Conservation (phyloP, 257 asterid species). For the Salvia hispanica region DNA sequence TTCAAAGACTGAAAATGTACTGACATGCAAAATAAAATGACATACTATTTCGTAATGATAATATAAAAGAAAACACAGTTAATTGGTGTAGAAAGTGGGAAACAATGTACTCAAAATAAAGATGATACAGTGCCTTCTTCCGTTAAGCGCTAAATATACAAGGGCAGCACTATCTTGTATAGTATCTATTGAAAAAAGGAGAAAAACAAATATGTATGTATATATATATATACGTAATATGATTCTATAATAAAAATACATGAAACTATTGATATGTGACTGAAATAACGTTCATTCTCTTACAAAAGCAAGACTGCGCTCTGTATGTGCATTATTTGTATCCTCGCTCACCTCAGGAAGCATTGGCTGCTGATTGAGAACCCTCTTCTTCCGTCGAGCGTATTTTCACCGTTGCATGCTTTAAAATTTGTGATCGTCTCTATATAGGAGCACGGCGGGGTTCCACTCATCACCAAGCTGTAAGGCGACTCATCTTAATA, state of each 20-base stretch:
- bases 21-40: no score
- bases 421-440: not conserved
- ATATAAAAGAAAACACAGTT: no score
- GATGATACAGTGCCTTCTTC: not conserved
- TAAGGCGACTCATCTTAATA: not conserved
- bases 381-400: not conserved
- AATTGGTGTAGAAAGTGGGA: no score
- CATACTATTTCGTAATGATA: no score
- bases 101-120: no score
- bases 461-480: not conserved
- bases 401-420: not conserved
- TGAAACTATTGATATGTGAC: not conserved
- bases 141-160: not conserved
- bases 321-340: not conserved
- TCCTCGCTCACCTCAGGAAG: conserved; percentile 14
- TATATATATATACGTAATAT: not conserved
- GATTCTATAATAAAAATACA: not conserved
- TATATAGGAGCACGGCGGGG: not conserved
- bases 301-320: not conserved
- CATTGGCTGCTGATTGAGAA: not conserved
- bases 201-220: not conserved
- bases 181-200: not conserved
- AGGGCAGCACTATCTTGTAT: not conserved
- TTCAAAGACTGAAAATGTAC: no score
- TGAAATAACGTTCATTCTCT: not conserved